Base-by-base conservation (phyloP, 2,329 filamentous ascomycete genomes). In the Chaetomiaceae sp. region DNA sequence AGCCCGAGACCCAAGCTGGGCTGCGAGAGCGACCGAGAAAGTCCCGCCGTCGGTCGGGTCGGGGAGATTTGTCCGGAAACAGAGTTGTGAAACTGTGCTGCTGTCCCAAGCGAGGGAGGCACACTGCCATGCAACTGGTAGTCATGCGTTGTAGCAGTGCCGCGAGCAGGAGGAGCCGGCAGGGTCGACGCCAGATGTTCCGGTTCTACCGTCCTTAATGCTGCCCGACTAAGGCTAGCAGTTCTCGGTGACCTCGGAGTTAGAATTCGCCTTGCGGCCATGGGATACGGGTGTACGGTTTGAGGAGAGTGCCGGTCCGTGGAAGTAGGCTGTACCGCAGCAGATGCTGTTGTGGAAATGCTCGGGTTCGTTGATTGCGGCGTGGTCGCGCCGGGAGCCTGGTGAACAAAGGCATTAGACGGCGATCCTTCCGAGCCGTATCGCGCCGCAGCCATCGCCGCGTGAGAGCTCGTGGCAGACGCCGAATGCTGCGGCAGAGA, bases 191-290 rank as follows among this genome's bases (percentile, higher is more conserved):
- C 38, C 10, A 58, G 45, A 36, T 61, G 62, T 8, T 63, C 61
- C 7, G 58, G 42, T 38, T 60, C 64, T 19, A 60, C 49, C 19
- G 59, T 49, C 39, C 62, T 60, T 49, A 59, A 54, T 10, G 58
- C 55, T 35, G 61, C 59, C 14, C 66, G 62, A 26, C 70, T 69
- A 11, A 76, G 57, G 55, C 75, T 79, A 15, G 72, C 66, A 20
- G 74, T 68, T 50, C 78, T 73, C 33, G 79, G 78, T 9, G 80
- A 81, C 52, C 73, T 70, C 1, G 80, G 77, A 10, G 75, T 80
- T 50, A 81, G 58, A n/a, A 78, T 72, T 27, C 73, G 72, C 52
- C 78, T 68, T 45, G 65, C 62, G 19, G 65, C 50, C 6, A 61
- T 54, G 1, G 61, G 56, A 44, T 62, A 61, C 19, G 62, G 58